Evolutionary conservation across 108 stramenopile species (phyloP).

Genomic region (Mediolabrus comicus): DNA sequence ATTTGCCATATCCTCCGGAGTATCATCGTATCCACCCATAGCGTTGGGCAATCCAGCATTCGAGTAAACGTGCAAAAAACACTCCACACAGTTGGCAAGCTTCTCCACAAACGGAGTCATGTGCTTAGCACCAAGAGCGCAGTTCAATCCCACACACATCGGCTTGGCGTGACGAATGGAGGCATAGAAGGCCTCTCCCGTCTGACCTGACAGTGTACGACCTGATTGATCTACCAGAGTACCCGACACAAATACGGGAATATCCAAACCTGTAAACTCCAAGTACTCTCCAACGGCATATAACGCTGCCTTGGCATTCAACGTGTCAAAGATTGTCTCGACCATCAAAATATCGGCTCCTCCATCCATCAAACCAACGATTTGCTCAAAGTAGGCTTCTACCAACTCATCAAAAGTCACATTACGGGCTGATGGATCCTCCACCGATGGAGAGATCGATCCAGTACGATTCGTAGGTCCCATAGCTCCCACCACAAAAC

Average conservation of each 20-base stretch:
- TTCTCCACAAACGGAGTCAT: slow-evolving; percentile 96
- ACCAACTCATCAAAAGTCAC: slow-evolving; percentile 99
- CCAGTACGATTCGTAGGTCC: slow-evolving; percentile 98
- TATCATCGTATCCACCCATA: slow-evolving; percentile 99
- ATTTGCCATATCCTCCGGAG: slow-evolving; percentile 92
- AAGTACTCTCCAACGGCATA: slow-evolving; percentile 93
- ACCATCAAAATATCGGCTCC: slow-evolving; percentile 97
- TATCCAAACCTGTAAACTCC: slow-evolving; percentile 87
- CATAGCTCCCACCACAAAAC: slow-evolving; percentile 96
- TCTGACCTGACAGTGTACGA: slow-evolving; percentile 97
- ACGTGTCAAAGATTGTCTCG: slow-evolving; percentile 98
- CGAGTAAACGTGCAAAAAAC: slow-evolving; percentile 97
- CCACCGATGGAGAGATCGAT: slow-evolving; percentile 95
- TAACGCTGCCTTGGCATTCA: slow-evolving; percentile 97
- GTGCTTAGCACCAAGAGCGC: slow-evolving; percentile 96
- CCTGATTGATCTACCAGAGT: slow-evolving; percentile 98
- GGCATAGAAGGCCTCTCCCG: slow-evolving; percentile 97
- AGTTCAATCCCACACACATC: slow-evolving; percentile 98
- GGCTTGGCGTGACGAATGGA: slow-evolving; percentile 97
- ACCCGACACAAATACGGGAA: slow-evolving; percentile 97
- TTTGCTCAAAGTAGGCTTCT: slow-evolving; percentile 94
- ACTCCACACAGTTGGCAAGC: slow-evolving; percentile 89
- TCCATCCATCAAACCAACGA: slow-evolving; percentile 94
- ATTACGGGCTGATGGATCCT: slow-evolving; percentile 93
- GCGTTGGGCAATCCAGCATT: slow-evolving; percentile 99